A percentile compares a stretch with the other conserved stretches of the same genome.
Conservation (phyloP, 345 rosid species). For the Citrus hindsii region DNA sequence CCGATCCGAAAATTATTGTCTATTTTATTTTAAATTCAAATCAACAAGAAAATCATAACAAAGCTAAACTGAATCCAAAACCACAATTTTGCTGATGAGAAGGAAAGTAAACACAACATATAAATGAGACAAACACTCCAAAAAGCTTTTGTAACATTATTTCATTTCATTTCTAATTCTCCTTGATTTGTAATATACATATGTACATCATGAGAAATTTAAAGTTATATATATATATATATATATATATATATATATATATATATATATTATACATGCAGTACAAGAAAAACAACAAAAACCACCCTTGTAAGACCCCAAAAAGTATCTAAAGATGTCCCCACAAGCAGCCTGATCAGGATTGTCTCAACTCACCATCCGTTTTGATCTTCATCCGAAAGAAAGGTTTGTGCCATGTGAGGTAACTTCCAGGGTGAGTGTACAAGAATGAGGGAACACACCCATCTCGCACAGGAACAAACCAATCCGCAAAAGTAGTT, state of each 20-base stretch:
- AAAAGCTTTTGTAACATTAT: neutral
- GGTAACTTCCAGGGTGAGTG: neutral
- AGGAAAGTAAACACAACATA: neutral
- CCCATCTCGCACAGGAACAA: neutral
- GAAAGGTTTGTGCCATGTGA: neutral
- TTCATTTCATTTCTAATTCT: conserved; percentile 8
- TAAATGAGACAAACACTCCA: neutral
- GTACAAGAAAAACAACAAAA: neutral
- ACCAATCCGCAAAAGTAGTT: neutral
- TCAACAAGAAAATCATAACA: too few species aligned
- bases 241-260: neutral
- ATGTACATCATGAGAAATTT: neutral
- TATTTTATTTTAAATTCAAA: too few species aligned
- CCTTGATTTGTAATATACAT: neutral
- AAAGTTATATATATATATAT: neutral
- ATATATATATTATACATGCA: too few species aligned
- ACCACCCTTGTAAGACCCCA: neutral
- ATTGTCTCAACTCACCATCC: neutral
- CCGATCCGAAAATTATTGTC: too few species aligned
- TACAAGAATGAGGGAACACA: neutral
- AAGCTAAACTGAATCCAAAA: too few species aligned
- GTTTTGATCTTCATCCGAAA: neutral
- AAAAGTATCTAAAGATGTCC: neutral
- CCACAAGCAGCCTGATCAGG: neutral
- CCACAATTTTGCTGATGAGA: neutral